Base-by-base conservation (phyloP, 129 eudicot species). In the Saussurea involucrata region DNA sequence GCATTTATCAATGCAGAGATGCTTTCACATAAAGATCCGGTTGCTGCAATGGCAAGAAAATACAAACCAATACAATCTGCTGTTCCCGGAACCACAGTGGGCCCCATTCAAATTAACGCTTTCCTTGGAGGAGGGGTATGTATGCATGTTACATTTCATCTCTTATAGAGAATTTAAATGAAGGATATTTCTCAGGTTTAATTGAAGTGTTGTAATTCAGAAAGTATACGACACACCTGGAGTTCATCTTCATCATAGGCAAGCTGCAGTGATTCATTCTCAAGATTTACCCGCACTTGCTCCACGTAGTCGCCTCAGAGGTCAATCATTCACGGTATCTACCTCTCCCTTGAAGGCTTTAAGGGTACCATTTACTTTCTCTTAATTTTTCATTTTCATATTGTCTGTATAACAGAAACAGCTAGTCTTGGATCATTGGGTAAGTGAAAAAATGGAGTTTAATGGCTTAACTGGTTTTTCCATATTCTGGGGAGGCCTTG, bases 31-130 rank as follows among this genome's bases (percentile, higher is more conserved):
- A 95, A 91, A 69, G 99, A 95, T 74, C 99, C 99, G 8, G 90
- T 89, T 61, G 99, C 99, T 85, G 96, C 97, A 34, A 80, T 88
- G 82, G 99, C 99, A 75, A 87, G 85, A 66, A 91, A 82, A 68
- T 95, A 95, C 84, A 92, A 92, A 86, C 99, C 99, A n/a, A 89
- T 95, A 71, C 99, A 95, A 85, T 95, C 99, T 78, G 97, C 99
- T 73, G 99, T 95, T 80, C 97, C 99, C 6, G 99, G 99, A 66
- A 95, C 99, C 60, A 95, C 99, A 4, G 90, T 95, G 69, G 99
- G 99, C 53, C 99, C 99, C 11, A 95, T 95, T 83, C 89, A 80
- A 76, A 95, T 95, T 61, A 86, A 95, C 75, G 97, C 99, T 70
- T 95, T 95, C 86, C 81, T 92, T 24, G 90, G 96, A 71, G 96